These are phyloP conservation scores for Ambrosia artemisiifolia DNA, from an alignment of 129 eudicot species.

Conservation along the genomic window DNA sequence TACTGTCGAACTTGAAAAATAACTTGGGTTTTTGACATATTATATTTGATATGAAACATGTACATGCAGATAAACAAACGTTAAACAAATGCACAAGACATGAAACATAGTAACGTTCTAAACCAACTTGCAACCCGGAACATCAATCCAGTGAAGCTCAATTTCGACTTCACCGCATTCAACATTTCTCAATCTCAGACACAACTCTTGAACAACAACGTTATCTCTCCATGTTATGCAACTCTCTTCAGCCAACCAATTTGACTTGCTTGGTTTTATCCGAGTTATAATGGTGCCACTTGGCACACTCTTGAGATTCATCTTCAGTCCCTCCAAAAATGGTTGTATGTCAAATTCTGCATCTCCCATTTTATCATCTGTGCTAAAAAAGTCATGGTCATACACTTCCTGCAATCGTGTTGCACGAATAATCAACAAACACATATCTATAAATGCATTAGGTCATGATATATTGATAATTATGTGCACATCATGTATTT, in stretches of 20 bases:
- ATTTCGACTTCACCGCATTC: conserved; percentile 73
- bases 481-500: neutral
- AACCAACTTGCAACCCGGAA: conserved; percentile 48
- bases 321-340: conserved; percentile 44
- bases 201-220: conserved; percentile 49
- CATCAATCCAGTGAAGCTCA: conserved; percentile 61
- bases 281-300: conserved; percentile 46
- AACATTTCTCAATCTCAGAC: conserved; percentile 56
- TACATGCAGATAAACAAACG: neutral
- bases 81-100: conserved; percentile 10
- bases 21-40: neutral
- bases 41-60: neutral
- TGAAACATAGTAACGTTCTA: conserved; percentile 5
- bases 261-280: conserved; percentile 44
- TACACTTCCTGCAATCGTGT: conserved; percentile 45
- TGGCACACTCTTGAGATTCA: conserved; percentile 38
- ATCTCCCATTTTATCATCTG: conserved; percentile 74
- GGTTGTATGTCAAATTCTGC: conserved; percentile 47
- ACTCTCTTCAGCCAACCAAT: conserved; percentile 57
- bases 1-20: neutral
- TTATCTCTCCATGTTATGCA: conserved; percentile 43
- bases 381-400: conserved; percentile 57
- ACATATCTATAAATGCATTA: neutral
- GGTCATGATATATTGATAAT: neutral
- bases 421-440: neutral